These are phyloP conservation scores for Lactarius hengduanensis DNA, from an alignment of 768 basidiomycete genomes.

Conservation along the genomic window DNA sequence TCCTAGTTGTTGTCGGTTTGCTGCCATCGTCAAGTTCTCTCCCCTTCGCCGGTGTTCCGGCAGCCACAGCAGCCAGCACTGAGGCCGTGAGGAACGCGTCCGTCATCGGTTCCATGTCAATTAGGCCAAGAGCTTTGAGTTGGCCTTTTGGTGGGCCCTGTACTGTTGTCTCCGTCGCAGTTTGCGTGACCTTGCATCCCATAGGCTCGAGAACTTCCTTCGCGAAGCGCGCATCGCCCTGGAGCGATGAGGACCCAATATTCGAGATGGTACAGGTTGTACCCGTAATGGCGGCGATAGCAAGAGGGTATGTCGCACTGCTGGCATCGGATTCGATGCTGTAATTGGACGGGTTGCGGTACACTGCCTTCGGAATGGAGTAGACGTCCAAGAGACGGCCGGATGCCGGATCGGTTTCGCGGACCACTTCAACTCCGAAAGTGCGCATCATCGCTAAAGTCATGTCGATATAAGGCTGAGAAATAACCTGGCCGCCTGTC, in stretches of 20 bases:
- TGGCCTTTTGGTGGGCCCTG: conserved; percentile 81
- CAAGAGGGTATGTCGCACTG: conserved; percentile 94
- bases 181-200: conserved; percentile 92
- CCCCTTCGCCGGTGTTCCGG: conserved; percentile 44
- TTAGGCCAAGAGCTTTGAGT: conserved; percentile 77
- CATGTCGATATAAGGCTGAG: conserved; percentile 99
- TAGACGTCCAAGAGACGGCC: conserved; percentile 77
- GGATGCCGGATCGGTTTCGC: conserved; percentile 57
- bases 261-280: conserved; percentile 90
- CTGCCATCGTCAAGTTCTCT: conserved; percentile 41
- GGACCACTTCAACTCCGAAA: conserved; percentile 78
- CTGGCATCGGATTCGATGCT: conserved; percentile 95
- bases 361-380: conserved; percentile 77
- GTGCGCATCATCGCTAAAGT: conserved; percentile 96
- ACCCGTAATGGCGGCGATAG: conserved; percentile 97
- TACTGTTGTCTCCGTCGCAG: conserved; percentile 85
- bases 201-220: conserved; percentile 90
- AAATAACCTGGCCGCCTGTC: conserved; percentile 93
- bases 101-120: conserved; percentile 99
- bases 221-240: conserved; percentile 97
- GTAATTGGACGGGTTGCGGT: conserved; percentile 77
- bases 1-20: conserved; percentile 59
- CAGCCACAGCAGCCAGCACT: conserved; percentile 84
- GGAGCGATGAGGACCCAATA: conserved; percentile 86
- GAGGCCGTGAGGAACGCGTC: conserved; percentile 98